Conservation (phyloP, 2,329 filamentous ascomycete genomes). For the Achaetomium macrosporum region DNA sequence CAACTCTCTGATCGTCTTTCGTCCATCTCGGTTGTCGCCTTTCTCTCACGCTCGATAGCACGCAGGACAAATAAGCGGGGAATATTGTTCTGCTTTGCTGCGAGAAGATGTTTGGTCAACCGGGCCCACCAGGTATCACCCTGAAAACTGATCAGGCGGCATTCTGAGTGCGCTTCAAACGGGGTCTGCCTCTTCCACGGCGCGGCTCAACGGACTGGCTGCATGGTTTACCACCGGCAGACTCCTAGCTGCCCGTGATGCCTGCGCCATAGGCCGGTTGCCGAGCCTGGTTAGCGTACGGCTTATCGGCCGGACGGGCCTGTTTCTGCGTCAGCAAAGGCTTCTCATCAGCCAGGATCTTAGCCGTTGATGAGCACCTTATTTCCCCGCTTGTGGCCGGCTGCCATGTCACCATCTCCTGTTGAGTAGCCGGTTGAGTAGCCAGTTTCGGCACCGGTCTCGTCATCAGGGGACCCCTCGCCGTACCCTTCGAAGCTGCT, state of each 20-base stretch:
- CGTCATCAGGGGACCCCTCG: constrained; percentile 66
- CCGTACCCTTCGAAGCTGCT: constrained; percentile 69
- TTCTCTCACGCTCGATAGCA: constrained; percentile 6
- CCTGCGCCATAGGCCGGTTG: constrained; percentile 53
- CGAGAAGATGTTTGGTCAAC: constrained; percentile 13
- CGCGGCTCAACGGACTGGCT: constrained; percentile 8
- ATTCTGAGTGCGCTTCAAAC: constrained; percentile 5
- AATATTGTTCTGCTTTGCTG: constrained; percentile 6
- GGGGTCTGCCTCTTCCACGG: constrained; percentile 10
- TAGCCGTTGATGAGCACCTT: constrained; percentile 45
- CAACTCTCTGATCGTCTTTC: constrained; percentile 18
- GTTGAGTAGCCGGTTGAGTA: constrained; percentile 72
- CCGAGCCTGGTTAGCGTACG: constrained; percentile 37
- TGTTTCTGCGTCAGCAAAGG: constrained; percentile 39
- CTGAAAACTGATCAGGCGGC: constrained; percentile 24
- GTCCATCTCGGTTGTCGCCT: constrained; percentile 19
- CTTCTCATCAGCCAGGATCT: constrained; percentile 23
- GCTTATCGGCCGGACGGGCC: constrained; percentile 41
- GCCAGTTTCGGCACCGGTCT: constrained; percentile 49
- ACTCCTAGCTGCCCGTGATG: constrained; percentile 49
- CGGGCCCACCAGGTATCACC: constrained; percentile 27
- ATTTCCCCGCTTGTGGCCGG: constrained; percentile 57
- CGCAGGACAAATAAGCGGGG: background rate
- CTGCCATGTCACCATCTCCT: constrained; percentile 55
- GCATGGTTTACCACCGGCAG: background rate